These are phyloP conservation scores for Cotoneaster glaucophyllus DNA, from an alignment of 306 rosid genomes.

Conservation along the genomic window DNA sequence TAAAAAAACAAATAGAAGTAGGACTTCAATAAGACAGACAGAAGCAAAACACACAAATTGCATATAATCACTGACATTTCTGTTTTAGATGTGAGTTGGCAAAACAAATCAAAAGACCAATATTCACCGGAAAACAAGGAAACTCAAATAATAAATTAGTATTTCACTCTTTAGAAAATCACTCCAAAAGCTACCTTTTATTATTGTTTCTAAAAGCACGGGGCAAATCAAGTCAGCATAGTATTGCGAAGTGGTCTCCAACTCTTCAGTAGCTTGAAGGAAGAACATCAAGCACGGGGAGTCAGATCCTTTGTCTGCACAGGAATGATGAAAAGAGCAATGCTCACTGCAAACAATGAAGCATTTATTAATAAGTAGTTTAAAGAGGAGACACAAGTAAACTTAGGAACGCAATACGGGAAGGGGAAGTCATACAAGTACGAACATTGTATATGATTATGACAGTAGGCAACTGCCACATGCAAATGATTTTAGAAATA, in stretches of 20 bases:
- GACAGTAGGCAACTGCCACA: neutral
- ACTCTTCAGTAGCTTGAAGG: slow-evolving; percentile 30
- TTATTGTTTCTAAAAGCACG: slow-evolving; percentile 52
- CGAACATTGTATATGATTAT: neutral
- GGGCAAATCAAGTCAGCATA: slow-evolving; percentile 62
- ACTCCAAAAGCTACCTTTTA: slow-evolving; percentile 55
- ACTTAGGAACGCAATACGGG: neutral
- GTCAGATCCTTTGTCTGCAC: slow-evolving; percentile 17
- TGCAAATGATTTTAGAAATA: neutral
- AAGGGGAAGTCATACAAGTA: neutral
- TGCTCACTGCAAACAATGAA: slow-evolving; percentile 58
- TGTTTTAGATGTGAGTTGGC: neutral
- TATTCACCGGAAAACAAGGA: neutral
- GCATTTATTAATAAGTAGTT: slow-evolving; percentile 1
- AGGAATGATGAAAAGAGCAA: slow-evolving; percentile 38
- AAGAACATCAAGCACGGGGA: slow-evolving; percentile 61
- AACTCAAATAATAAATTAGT: neutral
- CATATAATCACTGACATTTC: neutral
- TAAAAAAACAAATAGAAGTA: neutral
- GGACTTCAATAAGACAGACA: neutral
- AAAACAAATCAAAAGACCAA: neutral
- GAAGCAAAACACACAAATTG: neutral
- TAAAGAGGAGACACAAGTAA: neutral
- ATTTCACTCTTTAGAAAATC: neutral
- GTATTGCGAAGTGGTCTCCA: slow-evolving; percentile 35